Base-by-base conservation (phyloP, 2,329 filamentous ascomycete species). In the Fusarium sp. region DNA sequence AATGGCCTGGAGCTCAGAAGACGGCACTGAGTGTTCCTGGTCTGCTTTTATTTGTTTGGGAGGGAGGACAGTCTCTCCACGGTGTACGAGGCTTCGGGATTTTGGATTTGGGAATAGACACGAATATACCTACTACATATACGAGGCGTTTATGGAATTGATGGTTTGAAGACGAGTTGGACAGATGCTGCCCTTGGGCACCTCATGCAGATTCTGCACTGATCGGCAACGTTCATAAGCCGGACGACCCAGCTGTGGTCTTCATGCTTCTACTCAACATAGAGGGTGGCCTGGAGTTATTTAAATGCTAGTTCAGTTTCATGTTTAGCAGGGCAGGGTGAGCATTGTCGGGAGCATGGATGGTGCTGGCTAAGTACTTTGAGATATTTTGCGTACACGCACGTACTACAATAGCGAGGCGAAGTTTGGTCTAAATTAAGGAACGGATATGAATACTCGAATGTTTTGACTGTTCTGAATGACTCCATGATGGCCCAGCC, bases 81-180 rank as follows among this genome's bases (percentile, higher is more conserved):
- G 61, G 64, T 71, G 69, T 62, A 63, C 54, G 23, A 49, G 50
- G 39, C 38, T 53, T 49, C 18, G 43, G 26, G 48, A 41, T 52
- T 41, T 42, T 49, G 60, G 46, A 39, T 18, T 50, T 47, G 58
- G 64, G 55, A 54, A 75, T 75, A 76, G 73, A 76, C 66, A 71
- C 64, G 61, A 66, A 71, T 52, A 60, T 60, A 66, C 64, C 75
- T 72, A 74, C 65, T 69, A 75, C 64, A 74, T 68, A 77, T 46
- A 77, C 71, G 74, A 75, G 75, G 75, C 73, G 75, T 72, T 71
- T 35, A 48, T 29, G 47, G 55, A 38, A 43, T 47, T 42, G 26
- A 54, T 63, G 37, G 21, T 42, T 59, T 72, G 60, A 52, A 52
- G 26, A 52, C 29, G 56, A 58, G 50, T 46, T 39, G 48, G 46